Evolutionary conservation across 768 basidiomycete genomes (phyloP).

Genomic region (Phylloporus sp.): DNA sequence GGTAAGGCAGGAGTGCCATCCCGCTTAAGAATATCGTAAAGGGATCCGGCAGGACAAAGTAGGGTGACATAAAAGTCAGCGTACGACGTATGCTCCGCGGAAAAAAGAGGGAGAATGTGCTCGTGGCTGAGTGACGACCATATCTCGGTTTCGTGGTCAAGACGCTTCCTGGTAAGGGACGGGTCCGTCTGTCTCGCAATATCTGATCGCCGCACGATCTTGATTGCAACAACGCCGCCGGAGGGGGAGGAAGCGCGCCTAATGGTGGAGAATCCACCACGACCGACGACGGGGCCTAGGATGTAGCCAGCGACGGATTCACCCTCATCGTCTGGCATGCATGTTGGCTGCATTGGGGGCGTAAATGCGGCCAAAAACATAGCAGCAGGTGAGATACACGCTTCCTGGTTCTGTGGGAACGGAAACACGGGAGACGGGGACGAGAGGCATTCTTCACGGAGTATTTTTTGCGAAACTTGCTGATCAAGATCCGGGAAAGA

Average conservation of each 20-base stretch:
- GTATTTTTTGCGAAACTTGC: constrained; percentile 15
- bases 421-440: background rate
- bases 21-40: constrained; percentile 77
- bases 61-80: constrained; percentile 82
- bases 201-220: constrained; percentile 68
- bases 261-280: constrained; percentile 81
- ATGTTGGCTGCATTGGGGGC: constrained; percentile 33
- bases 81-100: constrained; percentile 50
- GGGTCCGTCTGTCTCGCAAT: constrained; percentile 50
- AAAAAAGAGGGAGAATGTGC: constrained; percentile 82
- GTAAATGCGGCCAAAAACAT: constrained; percentile 69
- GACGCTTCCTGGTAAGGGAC: constrained; percentile 44
- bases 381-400: constrained; percentile 60
- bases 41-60: constrained; percentile 78
- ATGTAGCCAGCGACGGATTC: constrained; percentile 66
- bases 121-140: constrained; percentile 82
- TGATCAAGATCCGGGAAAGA: constrained; percentile 29
- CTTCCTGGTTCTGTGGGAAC: constrained; percentile 12
- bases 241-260: constrained; percentile 59
- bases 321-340: constrained; percentile 62
- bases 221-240: constrained; percentile 76
- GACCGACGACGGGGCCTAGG: constrained; percentile 71
- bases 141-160: constrained; percentile 66
- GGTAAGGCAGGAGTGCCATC: constrained; percentile 64
- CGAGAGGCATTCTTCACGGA: constrained; percentile 2